phyloP scores from a whole-genome alignment of 2,329 filamentous ascomycete species.

The Microcera coccophila region DNA sequence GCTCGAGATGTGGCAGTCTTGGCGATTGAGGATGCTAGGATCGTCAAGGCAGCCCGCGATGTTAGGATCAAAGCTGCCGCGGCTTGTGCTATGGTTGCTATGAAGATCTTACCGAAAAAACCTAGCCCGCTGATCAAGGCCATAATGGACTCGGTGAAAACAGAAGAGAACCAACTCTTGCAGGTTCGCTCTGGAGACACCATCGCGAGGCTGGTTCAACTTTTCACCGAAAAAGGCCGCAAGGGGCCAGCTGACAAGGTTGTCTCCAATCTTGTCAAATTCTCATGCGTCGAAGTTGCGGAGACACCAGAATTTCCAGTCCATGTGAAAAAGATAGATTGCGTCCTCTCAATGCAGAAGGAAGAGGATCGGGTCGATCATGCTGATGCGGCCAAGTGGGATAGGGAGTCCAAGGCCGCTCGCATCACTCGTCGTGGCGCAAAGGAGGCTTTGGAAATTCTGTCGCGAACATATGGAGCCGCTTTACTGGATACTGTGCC shows the following conservation, averaged over 20 bases:
- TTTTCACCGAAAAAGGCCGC: conserved; percentile 77
- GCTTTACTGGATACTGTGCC: conserved; percentile 79
- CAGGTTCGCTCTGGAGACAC: conserved; percentile 83
- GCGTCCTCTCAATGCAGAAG: conserved; percentile 90
- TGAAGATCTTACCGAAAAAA: conserved; percentile 86
- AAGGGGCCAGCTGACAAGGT: conserved; percentile 90
- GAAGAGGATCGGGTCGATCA: conserved; percentile 95
- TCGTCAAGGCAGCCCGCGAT: conserved; percentile 77
- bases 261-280: conserved; percentile 91
- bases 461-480: conserved; percentile 74
- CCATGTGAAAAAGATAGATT: conserved; percentile 72
- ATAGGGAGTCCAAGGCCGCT: conserved; percentile 81
- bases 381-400: conserved; percentile 84
- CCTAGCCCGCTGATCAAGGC: conserved; percentile 89
- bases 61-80: conserved; percentile 81
- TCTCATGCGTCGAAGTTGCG: conserved; percentile 94
- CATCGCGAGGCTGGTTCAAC: conserved; percentile 78
- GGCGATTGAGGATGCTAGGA: conserved; percentile 75
- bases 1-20: conserved; percentile 65
- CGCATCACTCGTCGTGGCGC: conserved; percentile 88
- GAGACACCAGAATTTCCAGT: conserved; percentile 93
- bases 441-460: conserved; percentile 87
- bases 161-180: conserved; percentile 84
- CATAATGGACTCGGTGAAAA: conserved; percentile 97
- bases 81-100: conserved; percentile 82